These are phyloP conservation scores for Pichia membranifaciens DNA, from an alignment of 805 yeast genomes.

Conservation along the genomic window DNA sequence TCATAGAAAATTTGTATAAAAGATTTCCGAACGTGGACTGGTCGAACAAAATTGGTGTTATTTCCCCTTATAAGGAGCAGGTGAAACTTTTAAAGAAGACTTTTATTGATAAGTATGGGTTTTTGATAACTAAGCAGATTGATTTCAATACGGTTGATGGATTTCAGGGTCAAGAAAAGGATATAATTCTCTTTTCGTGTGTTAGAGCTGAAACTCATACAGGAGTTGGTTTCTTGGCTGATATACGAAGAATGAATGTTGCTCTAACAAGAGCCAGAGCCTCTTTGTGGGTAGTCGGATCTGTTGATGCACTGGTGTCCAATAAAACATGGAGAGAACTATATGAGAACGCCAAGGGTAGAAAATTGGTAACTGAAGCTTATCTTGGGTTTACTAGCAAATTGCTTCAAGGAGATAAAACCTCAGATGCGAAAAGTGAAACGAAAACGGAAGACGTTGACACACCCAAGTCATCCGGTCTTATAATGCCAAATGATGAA, in stretches of 20 bases:
- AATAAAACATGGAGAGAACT: conserved; percentile 72
- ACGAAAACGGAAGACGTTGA: not conserved
- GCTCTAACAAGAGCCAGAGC: conserved; percentile 91
- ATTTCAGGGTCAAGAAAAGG: conserved; percentile 97
- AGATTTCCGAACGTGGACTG: conserved; percentile 48
- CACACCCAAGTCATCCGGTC: conserved; percentile 3
- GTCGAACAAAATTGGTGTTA: conserved; percentile 75
- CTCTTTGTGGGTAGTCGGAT: conserved; percentile 90
- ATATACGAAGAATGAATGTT: conserved; percentile 93
- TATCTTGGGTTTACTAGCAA: conserved; percentile 24
- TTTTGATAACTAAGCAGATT: conserved; percentile 52
- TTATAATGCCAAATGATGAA: not conserved
- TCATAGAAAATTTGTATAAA: conserved; percentile 49
- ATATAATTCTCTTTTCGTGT: conserved; percentile 88
- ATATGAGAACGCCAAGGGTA: conserved; percentile 54
- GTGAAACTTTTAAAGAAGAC: conserved; percentile 49
- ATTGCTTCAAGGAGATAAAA: not conserved
- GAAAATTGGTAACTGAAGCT: conserved; percentile 31
- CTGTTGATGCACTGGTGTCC: conserved; percentile 53
- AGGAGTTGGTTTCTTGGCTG: conserved; percentile 84
- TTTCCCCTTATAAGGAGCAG: conserved; percentile 94
- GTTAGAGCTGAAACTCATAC: conserved; percentile 75
- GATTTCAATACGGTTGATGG: conserved; percentile 97
- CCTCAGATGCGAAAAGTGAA: not conserved
- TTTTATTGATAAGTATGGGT: conserved; percentile 60